A percentile compares a stretch with the other conserved stretches of the same genome.
Evolutionary conservation across 768 basidiomycete species (phyloP).

Genomic region (Rhodotorula kratochvilovae): DNA sequence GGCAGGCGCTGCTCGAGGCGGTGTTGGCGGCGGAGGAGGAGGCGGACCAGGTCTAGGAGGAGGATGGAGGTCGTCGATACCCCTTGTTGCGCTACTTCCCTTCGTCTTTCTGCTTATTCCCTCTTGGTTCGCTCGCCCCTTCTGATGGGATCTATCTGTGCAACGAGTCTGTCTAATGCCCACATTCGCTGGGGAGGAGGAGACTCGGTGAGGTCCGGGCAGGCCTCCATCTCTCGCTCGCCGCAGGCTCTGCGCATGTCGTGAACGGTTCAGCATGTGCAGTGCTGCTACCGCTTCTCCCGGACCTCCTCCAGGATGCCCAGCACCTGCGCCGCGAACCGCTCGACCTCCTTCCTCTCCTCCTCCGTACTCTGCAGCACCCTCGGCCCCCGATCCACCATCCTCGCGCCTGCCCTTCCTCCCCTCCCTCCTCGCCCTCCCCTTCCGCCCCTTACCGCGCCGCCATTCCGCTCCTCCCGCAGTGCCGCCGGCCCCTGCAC

Average conservation of each 20-base stretch:
- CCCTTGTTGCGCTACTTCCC: neutral
- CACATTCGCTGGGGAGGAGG: no score
- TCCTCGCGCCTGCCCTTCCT: neutral
- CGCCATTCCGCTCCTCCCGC: constrained; percentile 5
- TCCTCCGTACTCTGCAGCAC: constrained; percentile 23
- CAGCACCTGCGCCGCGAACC: constrained; percentile 17
- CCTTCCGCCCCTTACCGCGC: neutral
- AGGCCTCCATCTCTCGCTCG: neutral
- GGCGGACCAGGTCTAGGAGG: neutral
- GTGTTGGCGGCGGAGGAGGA: constrained; percentile 1
- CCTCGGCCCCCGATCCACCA: neutral
- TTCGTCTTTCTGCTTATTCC: neutral
- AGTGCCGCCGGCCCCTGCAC: neutral
- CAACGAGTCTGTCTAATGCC: no score
- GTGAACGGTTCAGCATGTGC: no score
- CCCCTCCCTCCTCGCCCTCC: neutral
- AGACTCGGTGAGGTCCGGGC: no score
- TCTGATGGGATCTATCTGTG: no score
- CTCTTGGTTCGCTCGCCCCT: no score
- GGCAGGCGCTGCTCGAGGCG: neutral
- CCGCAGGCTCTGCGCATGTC: no score
- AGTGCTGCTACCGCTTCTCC: neutral
- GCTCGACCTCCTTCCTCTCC: constrained; percentile 21
- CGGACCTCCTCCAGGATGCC: constrained; percentile 10
- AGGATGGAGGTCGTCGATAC: neutral